phyloP scores from a whole-genome alignment of 2,329 filamentous ascomycete species.

The Fusarium protoensiforme region DNA sequence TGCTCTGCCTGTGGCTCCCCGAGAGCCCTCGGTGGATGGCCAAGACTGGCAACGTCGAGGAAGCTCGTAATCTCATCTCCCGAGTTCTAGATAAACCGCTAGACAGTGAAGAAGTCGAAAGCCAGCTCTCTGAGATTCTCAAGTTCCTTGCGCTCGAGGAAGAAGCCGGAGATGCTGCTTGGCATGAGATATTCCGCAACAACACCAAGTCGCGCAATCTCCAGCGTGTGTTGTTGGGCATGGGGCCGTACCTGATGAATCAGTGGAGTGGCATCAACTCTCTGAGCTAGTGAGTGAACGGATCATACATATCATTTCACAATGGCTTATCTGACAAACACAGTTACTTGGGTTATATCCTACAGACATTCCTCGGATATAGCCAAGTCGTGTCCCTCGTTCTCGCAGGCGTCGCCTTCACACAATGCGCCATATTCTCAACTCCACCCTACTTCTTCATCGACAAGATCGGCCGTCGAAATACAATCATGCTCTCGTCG shows the following conservation, averaged over 20 bases:
- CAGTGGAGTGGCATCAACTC: background rate
- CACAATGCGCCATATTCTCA: constrained; percentile 1
- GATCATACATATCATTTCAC: background rate
- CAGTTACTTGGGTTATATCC: background rate
- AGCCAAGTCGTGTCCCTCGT: constrained; percentile 6
- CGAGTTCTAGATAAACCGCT: background rate
- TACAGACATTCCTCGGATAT: background rate
- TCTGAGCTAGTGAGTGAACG: background rate
- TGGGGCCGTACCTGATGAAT: background rate
- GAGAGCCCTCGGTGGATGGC: constrained; percentile 11
- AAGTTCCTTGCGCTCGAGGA: constrained; percentile 4
- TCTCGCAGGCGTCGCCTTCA: constrained; percentile 8
- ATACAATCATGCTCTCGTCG: constrained; percentile 4
- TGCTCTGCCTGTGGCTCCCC: background rate
- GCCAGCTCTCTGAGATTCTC: constrained; percentile 1
- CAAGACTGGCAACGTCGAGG: background rate
- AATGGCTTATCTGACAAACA: background rate
- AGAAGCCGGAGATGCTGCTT: background rate
- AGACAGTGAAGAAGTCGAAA: background rate
- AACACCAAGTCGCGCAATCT: constrained; percentile 10
- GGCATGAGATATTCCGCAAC: constrained; percentile 8
- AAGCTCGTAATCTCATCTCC: background rate
- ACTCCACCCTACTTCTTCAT: constrained; percentile 9
- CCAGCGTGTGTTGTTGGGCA: background rate
- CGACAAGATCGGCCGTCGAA: constrained; percentile 5